These are phyloP conservation scores for Cystobasidiaceae sp. DNA, from an alignment of 1,284 basidiomycete genomes.

Conservation along the genomic window DNA sequence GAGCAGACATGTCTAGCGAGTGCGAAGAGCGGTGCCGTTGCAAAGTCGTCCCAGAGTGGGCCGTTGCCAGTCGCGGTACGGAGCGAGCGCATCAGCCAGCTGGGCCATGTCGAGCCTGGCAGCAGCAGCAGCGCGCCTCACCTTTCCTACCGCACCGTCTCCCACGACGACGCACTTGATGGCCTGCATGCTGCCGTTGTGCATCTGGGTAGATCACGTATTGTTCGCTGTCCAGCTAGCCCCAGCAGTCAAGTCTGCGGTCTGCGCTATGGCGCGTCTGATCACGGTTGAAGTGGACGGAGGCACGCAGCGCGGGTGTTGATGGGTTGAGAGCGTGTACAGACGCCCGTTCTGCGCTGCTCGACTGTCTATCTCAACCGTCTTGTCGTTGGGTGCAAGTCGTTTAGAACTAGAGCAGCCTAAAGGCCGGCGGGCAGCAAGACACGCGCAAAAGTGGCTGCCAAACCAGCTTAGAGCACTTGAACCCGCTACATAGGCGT, in stretches of 20 bases:
- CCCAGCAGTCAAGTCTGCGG: background rate
- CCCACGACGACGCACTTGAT: constrained; percentile 97
- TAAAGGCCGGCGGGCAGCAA: too few species aligned
- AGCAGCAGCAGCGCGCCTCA: too few species aligned
- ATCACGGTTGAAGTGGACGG: too few species aligned
- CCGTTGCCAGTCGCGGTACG: background rate
- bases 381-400: too few species aligned
- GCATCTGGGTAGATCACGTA: too few species aligned
- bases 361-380: background rate
- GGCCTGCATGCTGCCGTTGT: constrained; percentile 65
- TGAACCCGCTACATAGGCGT: too few species aligned
- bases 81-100: background rate
- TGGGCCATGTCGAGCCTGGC: too few species aligned
- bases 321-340: background rate
- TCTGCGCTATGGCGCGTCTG: background rate
- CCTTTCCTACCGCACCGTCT: constrained; percentile 99
- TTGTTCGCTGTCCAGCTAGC: too few species aligned
- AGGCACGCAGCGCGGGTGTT: background rate
- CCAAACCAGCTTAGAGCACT: too few species aligned
- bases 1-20: constrained; percentile 77
- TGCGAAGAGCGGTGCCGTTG: background rate
- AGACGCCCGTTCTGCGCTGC: background rate
- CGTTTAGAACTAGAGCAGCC: too few species aligned
- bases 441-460: too few species aligned
- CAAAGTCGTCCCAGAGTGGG: background rate